phyloP scores from a whole-genome alignment of 352 stramenopile genomes.

The Phytopythium chamaehyphon region DNA sequence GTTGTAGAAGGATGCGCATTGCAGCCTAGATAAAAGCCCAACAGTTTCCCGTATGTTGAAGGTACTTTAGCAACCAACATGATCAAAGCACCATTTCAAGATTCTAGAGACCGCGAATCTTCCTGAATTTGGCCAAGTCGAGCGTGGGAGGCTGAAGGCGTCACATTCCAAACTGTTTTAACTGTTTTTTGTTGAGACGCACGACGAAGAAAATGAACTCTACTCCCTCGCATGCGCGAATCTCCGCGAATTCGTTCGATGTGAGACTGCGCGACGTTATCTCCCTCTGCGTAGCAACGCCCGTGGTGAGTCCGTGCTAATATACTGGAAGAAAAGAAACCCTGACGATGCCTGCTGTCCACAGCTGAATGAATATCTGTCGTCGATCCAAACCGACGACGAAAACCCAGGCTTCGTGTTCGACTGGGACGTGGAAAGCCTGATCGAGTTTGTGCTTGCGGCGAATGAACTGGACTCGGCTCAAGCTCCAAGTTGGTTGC shows the following conservation, averaged over 20 bases:
- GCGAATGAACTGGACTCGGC: conserved; percentile 9
- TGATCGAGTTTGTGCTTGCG: conserved; percentile 12
- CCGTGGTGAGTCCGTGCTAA: conserved; percentile 16
- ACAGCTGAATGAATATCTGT: conserved; percentile 14
- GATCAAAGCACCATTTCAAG: too few species aligned
- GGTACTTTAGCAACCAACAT: too few species aligned
- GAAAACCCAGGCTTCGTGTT: conserved; percentile 12
- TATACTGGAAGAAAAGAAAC: not conserved
- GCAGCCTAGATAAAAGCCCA: too few species aligned
- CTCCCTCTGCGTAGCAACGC: conserved; percentile 15
- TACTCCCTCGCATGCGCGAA: conserved; percentile 10
- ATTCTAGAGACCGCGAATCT: too few species aligned
- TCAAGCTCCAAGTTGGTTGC: not conserved
- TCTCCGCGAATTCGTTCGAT: conserved; percentile 15
- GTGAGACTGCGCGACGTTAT: conserved; percentile 16
- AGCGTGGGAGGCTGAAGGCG: too few species aligned
- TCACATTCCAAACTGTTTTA: too few species aligned
- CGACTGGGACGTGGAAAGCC: conserved; percentile 10
- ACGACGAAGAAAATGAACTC: conserved; percentile 14
- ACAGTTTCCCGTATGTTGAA: too few species aligned
- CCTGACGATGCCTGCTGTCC: not conserved
- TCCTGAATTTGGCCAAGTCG: too few species aligned
- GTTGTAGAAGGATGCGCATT: too few species aligned
- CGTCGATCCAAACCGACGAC: conserved; percentile 14
- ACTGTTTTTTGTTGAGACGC: too few species aligned